Conservation (phyloP, 2,329 filamentous ascomycete genomes). For the Tolypocladium pustulatum region DNA sequence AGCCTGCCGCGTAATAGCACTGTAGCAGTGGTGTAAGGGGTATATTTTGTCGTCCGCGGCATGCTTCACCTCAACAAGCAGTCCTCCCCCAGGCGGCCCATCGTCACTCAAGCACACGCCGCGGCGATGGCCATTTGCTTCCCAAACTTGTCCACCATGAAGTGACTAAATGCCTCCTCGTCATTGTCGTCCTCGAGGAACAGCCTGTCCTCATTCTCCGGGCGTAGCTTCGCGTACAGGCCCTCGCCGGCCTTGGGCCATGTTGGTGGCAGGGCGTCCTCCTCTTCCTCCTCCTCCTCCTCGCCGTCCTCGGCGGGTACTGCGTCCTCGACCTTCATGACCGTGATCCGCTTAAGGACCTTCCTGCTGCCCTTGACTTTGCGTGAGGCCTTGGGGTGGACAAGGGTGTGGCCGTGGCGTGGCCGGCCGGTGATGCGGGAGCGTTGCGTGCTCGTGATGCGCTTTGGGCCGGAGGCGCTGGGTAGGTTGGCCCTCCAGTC, state of each 20-base stretch:
- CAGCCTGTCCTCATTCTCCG: slow-evolving; percentile 25
- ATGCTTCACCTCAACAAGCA: not conserved
- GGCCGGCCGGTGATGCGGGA: slow-evolving; percentile 11
- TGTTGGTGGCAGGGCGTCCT: slow-evolving; percentile 23
- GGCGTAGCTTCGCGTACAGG: slow-evolving; percentile 25
- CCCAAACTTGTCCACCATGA: slow-evolving; percentile 26
- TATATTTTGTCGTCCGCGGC: not conserved
- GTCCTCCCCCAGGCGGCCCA: not conserved
- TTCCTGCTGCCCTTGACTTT: slow-evolving; percentile 22
- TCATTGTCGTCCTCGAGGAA: slow-evolving; percentile 28
- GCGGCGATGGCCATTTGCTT: slow-evolving; percentile 21
- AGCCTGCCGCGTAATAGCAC: not conserved
- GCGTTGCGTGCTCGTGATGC: slow-evolving; percentile 1
- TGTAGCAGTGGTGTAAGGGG: not conserved
- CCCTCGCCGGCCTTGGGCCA: slow-evolving; percentile 30
- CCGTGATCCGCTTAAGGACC: slow-evolving; percentile 18
- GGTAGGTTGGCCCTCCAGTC: slow-evolving; percentile 23
- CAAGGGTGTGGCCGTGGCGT: slow-evolving; percentile 18
- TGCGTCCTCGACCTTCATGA: slow-evolving; percentile 15
- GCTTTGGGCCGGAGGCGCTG: not conserved
- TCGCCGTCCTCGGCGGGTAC: slow-evolving; percentile 16
- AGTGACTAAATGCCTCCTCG: slow-evolving; percentile 32
- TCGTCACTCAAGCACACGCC: slow-evolving; percentile 11
- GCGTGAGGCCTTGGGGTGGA: slow-evolving; percentile 15
- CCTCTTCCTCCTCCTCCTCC: not conserved